Evolutionary conservation across 2,329 filamentous ascomycete species (phyloP).

Genomic region (Chaetomiaceae sp.): DNA sequence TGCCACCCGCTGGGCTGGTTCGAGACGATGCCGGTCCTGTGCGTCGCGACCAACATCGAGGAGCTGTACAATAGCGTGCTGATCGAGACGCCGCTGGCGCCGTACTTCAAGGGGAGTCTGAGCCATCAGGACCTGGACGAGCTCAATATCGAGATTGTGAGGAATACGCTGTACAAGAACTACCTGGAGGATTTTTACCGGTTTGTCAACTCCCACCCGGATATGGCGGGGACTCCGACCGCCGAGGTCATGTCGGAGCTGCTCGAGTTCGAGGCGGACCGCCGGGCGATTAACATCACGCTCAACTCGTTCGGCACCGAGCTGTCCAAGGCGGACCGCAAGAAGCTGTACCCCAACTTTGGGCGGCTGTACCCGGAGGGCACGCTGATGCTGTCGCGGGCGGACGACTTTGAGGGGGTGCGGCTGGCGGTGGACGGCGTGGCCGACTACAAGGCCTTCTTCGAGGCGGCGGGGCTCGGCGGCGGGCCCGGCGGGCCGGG

Average conservation of each 20-base stretch:
- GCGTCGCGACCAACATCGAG: constrained; percentile 96
- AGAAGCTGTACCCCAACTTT: constrained; percentile 92
- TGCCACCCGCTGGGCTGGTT: constrained; percentile 98
- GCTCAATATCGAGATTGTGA: constrained; percentile 97
- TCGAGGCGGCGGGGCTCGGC: constrained; percentile 80
- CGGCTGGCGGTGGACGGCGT: constrained; percentile 90
- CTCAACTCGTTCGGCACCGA: constrained; percentile 98
- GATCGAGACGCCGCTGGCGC: constrained; percentile 91
- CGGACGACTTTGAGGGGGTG: constrained; percentile 92
- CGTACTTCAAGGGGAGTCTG: constrained; percentile 95
- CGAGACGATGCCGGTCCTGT: constrained; percentile 96
- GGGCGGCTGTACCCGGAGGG: constrained; percentile 91
- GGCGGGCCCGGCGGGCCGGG: constrained; percentile 68
- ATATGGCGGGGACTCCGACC: constrained; percentile 83
- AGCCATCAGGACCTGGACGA: constrained; percentile 97
- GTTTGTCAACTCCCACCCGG: constrained; percentile 86
- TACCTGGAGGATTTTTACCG: constrained; percentile 96
- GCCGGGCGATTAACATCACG: constrained; percentile 97
- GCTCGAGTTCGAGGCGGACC: constrained; percentile 92
- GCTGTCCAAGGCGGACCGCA: constrained; percentile 85
- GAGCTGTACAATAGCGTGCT: constrained; percentile 97
- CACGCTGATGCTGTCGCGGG: constrained; percentile 87
- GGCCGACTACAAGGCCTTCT: constrained; percentile 90
- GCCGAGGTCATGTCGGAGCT: constrained; percentile 94
- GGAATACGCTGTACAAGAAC: constrained; percentile 99